These are phyloP conservation scores for Tulasnella sp. DNA, from an alignment of 768 basidiomycete genomes.

Conservation along the genomic window DNA sequence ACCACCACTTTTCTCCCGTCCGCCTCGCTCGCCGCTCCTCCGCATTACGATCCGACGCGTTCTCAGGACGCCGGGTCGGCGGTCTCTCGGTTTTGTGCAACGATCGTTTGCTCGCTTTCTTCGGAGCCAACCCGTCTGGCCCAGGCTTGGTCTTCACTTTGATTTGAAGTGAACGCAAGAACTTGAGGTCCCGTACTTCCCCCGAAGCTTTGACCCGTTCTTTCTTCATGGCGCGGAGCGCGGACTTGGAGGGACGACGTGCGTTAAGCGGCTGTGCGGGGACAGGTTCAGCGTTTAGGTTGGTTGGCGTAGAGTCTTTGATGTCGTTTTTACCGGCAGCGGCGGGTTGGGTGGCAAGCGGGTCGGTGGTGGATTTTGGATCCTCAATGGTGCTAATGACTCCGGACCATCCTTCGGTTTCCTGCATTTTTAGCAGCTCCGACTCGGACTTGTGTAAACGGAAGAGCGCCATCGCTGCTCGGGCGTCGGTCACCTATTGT, in stretches of 20 bases:
- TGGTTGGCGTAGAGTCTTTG: background rate
- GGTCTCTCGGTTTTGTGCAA: background rate
- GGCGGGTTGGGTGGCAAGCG: background rate
- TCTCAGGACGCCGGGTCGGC: background rate
- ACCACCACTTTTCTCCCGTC: background rate
- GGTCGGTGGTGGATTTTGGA: background rate
- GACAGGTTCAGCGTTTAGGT: background rate
- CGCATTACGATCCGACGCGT: no score
- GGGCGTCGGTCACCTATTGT: slow-evolving; percentile 73
- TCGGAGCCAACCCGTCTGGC: background rate
- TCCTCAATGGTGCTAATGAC: background rate
- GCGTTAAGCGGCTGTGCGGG: background rate
- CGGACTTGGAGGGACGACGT: background rate
- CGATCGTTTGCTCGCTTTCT: background rate
- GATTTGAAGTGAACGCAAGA: background rate
- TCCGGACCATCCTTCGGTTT: background rate
- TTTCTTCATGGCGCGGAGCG: background rate
- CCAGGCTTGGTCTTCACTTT: background rate
- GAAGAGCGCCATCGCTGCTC: slow-evolving; percentile 92
- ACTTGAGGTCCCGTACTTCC: background rate
- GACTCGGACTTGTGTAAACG: slow-evolving; percentile 38
- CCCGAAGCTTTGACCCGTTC: background rate
- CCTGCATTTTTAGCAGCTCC: background rate
- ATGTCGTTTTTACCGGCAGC: background rate
- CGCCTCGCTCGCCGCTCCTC: background rate